These are phyloP conservation scores for sorghum (Sorghum bicolor) DNA, from an alignment of 176 grass and related monocot genomes.

Conservation along the genomic window DNA sequence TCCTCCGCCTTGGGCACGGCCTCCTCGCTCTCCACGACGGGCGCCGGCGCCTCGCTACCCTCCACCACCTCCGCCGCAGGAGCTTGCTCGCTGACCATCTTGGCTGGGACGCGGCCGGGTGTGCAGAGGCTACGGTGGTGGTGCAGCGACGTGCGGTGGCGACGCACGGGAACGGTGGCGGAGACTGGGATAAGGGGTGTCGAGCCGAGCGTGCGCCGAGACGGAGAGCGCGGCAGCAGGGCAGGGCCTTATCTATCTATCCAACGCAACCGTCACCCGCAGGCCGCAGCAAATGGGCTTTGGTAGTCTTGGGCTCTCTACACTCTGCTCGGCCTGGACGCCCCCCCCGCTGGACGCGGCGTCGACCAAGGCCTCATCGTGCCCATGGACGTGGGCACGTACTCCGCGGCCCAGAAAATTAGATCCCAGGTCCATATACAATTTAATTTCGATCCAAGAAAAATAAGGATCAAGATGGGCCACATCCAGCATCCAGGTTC, in stretches of 20 bases:
- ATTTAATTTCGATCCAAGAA: too few species aligned
- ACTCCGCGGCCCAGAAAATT: background rate
- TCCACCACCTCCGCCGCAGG: conserved; percentile 39
- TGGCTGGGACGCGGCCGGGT: background rate
- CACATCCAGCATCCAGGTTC: conserved; percentile 7
- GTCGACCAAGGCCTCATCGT: background rate
- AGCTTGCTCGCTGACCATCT: conserved; percentile 45
- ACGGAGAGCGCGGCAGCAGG: background rate
- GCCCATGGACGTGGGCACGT: background rate
- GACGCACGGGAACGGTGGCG: background rate
- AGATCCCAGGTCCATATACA: too few species aligned
- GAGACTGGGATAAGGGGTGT: conserved; percentile 26
- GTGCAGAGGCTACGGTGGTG: background rate
- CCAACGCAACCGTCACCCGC: background rate
- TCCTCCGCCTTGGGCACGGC: background rate
- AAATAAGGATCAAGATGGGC: background rate
- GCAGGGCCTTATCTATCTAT: conserved; percentile 39
- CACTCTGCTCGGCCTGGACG: too few species aligned
- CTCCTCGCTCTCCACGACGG: conserved; percentile 19
- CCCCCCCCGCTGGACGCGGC: too few species aligned
- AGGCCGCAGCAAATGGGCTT: background rate
- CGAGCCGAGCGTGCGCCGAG: background rate
- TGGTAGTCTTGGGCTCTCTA: background rate
- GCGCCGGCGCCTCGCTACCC: background rate
- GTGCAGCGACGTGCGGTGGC: conserved; percentile 1